Conservation (phyloP, 2,329 filamentous ascomycete genomes). For the Paraphoma chrysanthemicola region DNA sequence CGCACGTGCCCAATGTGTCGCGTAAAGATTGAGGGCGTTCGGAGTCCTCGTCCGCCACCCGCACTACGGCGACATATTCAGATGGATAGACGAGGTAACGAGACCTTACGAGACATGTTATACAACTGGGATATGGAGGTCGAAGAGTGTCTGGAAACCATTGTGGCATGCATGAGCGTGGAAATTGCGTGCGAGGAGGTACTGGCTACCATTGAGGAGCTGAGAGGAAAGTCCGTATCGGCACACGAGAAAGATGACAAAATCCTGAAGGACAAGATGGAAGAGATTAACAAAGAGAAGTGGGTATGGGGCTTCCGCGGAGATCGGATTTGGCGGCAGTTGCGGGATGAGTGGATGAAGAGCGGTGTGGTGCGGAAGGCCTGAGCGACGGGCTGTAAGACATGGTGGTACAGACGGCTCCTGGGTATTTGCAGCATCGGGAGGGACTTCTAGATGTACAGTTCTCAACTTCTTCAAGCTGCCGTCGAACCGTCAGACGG, state of each 20-base stretch:
- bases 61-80: conserved; percentile 10
- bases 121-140: conserved; percentile 14
- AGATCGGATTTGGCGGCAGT: conserved; percentile 11
- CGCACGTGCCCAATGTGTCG: conserved; percentile 31
- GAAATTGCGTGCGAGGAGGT: conserved; percentile 25
- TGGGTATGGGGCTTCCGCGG: conserved; percentile 24
- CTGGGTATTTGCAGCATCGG: too few relatives aligned
- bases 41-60: neutral
- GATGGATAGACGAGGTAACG: conserved; percentile 5
- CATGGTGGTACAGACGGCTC: neutral
- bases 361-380: conserved; percentile 10
- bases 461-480: too few relatives aligned
- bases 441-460: too few relatives aligned
- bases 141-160: conserved; percentile 14
- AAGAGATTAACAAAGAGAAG: conserved; percentile 19
- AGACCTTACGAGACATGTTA: conserved; percentile 8
- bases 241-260: neutral
- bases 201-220: conserved; percentile 3
- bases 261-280: conserved; percentile 7
- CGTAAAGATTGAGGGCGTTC: conserved; percentile 18
- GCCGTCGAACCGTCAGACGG: too few relatives aligned
- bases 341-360: conserved; percentile 23
- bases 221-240: neutral
- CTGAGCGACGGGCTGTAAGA: neutral
- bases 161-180: conserved; percentile 24